Conservation (phyloP, 441 rosid species). For the Rhodomyrtus psidioides region DNA sequence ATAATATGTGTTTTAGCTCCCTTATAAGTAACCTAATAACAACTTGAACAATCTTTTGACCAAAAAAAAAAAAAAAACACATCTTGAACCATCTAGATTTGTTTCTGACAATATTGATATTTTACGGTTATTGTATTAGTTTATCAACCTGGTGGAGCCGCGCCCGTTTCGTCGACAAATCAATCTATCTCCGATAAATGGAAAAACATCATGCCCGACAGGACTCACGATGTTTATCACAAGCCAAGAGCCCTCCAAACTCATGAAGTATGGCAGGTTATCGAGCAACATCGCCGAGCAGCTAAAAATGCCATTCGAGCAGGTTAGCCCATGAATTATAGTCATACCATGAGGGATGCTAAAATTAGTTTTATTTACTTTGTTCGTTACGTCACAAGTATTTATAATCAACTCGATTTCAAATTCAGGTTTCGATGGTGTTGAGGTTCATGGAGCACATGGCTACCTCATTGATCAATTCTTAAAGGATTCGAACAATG, state of each 20-base stretch:
- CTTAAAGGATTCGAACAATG: background rate
- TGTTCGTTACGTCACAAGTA: background rate
- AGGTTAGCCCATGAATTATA: background rate
- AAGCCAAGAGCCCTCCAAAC: background rate
- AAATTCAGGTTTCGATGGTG: slow-evolving; percentile 2
- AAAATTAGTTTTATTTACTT: background rate
- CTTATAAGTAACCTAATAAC: no score
- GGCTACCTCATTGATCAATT: background rate
- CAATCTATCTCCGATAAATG: background rate
- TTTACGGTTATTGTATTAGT: background rate
- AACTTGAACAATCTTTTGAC: no score
- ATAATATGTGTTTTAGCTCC: no score
- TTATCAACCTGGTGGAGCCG: background rate
- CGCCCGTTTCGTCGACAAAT: background rate
- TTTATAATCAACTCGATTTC: background rate
- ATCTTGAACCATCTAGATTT: background rate
- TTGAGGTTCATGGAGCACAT: slow-evolving; percentile 8
- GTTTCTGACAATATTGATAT: background rate
- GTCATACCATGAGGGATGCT: background rate
- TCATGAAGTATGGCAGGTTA: background rate
- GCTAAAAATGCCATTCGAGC: slow-evolving; percentile 1
- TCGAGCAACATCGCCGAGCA: background rate
- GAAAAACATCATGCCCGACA: background rate
- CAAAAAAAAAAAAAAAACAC: no score
- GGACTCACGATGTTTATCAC: background rate